Evolutionary conservation across 768 basidiomycete genomes (phyloP), one percentile per base, ranked within the genome.

Genomic region (Boletus insuetus): DNA sequence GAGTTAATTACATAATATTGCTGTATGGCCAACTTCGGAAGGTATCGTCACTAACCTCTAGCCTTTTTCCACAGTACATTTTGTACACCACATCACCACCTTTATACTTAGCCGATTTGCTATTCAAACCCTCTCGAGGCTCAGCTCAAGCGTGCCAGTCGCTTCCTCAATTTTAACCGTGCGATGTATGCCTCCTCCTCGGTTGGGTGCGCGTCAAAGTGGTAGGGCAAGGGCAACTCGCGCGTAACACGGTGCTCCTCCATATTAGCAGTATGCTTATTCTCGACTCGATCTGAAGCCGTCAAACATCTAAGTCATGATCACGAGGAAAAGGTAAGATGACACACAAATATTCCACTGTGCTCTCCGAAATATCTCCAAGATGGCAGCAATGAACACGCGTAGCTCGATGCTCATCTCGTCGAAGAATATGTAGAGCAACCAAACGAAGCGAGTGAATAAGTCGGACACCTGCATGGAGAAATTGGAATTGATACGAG

Each of bases 181-280:
- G 48, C 51, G 29, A 49, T 49, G 29, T 55, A 29, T 4, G 73
- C 74, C 6, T 75, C 79, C 16, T 79, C 78, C 22, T 78, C 77
- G 34, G 72, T 65, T 42, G 82, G 76, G 53, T 74, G 65, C 31
- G 60, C 53, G 44, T 86, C 81, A 50, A 86, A 73, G 2, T 74
- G 66, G 69, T 95, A 96, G 2, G 92, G 93, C 34, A 97, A 72
- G 0, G 91, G 89, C 14, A 93, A 84, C 64, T 97, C 93, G 24
- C 87, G 79, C 2, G 89, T 92, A 41, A 90, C 84, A 22, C 94
- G 91, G 69, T 92, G 78, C 92, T 55, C 54, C 12, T 44, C 91
- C 70, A 90, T 83, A 69, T 97, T 97, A 77, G 91, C 90, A 26
- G 95, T 73, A 60, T 97, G 94, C 73, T 97, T 94, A 72, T 90